Base-by-base conservation (phyloP, 1,139 yeast species). In the Debaryomyces fabryi region DNA sequence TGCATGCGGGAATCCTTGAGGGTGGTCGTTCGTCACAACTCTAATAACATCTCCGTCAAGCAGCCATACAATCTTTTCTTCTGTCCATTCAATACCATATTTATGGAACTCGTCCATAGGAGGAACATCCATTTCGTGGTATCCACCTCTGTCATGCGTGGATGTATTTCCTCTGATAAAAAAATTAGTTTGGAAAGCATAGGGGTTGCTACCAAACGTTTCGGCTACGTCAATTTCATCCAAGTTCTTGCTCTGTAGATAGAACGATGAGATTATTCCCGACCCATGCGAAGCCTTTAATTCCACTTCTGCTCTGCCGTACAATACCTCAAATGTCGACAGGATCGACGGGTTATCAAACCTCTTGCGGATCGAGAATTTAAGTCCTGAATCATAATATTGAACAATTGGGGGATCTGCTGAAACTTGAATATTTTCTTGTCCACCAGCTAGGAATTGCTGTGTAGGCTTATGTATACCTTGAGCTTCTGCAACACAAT, bases 211-310 rank as follows among this genome's bases (percentile, higher is more conserved):
- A 2, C 81, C 81, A 54, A 76, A 72, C 29, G 74, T 57, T 49
- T 78, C 82, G 21, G 69, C 72, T 9, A 74, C 57, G 51, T 77
- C 82, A 38, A 78, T 74, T 50, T 77, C 81, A 57, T 78, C 82
- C 49, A 71, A 62, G 55, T 74, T 79, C 51, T 76, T 76, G 50
- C 76, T 69, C 55, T 76, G 81, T 21, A 77, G 56, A 54, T 76
- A 78, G 41, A 76, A 65, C 8, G 78, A 71, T 29, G 75, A 67
- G 8, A 78, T 67, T n/a, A 78, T 66, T 0, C 82, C 81, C 6
- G 52, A 54, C 0, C 81, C 82, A 0, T 48, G 32, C 1, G 78
- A 67, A 0, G 72, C 75, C 49, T 57, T 58, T 10, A 75, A 60
- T 24, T 71, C 75, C 21, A 71, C 76, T 52, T 72, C 78, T 1